These are phyloP conservation scores for Malassezia brasiliensis DNA, from an alignment of 1,284 basidiomycete species.

Conservation along the genomic window DNA sequence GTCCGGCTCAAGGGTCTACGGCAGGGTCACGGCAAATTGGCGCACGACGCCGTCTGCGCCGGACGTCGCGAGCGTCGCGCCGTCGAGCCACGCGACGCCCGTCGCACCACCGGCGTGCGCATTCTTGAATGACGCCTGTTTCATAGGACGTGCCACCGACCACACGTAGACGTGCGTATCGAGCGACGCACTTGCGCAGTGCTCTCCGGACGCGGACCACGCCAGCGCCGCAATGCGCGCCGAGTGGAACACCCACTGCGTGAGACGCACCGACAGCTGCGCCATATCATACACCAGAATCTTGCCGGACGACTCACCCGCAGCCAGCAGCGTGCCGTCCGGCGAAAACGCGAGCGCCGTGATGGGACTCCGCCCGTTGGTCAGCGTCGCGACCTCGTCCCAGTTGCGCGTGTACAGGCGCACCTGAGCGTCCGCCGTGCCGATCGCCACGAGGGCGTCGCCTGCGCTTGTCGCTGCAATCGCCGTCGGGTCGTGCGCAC, in stretches of 20 bases:
- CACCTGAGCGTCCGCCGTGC: constrained; percentile 53
- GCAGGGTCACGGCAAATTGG: background rate
- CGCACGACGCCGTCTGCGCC: constrained; percentile 63
- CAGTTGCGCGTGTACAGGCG: constrained; percentile 22
- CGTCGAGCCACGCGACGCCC: constrained; percentile 67
- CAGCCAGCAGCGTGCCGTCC: constrained; percentile 63
- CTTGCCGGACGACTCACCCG: constrained; percentile 62
- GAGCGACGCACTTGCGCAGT: constrained; percentile 74
- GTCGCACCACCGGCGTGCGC: constrained; percentile 52
- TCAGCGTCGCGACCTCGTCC: constrained; percentile 8
- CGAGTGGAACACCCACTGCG: constrained; percentile 73
- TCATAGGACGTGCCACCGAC: constrained; percentile 65
- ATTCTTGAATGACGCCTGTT: constrained; percentile 66
- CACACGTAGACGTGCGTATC: constrained; percentile 89
- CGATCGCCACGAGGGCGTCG: constrained; percentile 58
- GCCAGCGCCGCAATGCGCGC: constrained; percentile 68
- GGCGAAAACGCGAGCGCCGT: constrained; percentile 71
- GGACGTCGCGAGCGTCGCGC: constrained; percentile 58
- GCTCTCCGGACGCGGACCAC: constrained; percentile 65
- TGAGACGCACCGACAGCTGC: constrained; percentile 49
- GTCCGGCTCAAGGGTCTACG: background rate
- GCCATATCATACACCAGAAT: constrained; percentile 68
- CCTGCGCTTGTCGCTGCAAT: constrained; percentile 54
- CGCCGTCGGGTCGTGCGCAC: constrained; percentile 2
- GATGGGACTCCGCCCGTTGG: constrained; percentile 49